Evolutionary conservation across 768 basidiomycete genomes (phyloP).

Genomic region (Pleurotus tuoliensis): DNA sequence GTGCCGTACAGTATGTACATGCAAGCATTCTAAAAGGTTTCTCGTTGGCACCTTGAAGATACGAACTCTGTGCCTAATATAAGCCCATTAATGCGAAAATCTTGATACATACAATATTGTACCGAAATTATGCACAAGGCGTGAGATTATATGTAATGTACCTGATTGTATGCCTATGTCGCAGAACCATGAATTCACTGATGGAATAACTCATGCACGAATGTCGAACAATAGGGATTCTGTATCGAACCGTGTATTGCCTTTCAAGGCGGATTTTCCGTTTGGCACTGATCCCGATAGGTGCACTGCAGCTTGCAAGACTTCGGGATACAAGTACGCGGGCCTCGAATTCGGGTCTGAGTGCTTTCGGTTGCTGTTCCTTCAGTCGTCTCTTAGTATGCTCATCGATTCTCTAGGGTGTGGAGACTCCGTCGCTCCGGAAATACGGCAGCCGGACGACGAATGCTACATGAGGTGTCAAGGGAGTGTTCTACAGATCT

Average conservation of each 20-base stretch:
- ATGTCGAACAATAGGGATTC: not conserved
- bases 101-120: no score
- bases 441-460: not conserved
- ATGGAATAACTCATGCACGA: not conserved
- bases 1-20: no score
- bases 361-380: not conserved
- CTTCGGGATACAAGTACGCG: not conserved
- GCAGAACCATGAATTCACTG: no score
- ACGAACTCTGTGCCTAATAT: no score
- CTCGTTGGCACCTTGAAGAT: no score
- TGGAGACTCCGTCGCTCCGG: not conserved
- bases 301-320: constrained; percentile 1
- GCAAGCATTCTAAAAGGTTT: no score
- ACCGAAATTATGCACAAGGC: no score
- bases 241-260: not conserved
- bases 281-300: constrained; percentile 4
- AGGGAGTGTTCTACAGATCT: not conserved
- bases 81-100: no score
- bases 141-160: no score
- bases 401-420: not conserved
- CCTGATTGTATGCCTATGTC: no score
- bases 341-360: constrained; percentile 1
- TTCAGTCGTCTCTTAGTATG: no score
- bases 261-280: not conserved
- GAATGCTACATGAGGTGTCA: constrained; percentile 2